phyloP scores from a whole-genome alignment of 2,329 filamentous ascomycete species.

The Colletotrichum magnum region DNA sequence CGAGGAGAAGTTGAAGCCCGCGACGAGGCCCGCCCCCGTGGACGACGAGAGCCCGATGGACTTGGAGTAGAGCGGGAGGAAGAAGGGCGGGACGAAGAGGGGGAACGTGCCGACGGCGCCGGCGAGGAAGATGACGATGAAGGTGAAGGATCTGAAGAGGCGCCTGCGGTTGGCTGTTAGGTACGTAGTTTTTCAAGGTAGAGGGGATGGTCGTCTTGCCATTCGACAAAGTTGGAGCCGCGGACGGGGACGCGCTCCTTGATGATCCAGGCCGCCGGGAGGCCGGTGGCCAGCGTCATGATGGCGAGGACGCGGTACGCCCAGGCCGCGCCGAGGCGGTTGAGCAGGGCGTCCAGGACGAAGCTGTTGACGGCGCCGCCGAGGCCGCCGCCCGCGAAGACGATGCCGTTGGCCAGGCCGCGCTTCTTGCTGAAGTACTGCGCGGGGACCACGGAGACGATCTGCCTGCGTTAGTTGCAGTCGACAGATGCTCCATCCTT shows the following conservation, averaged over 20 bases:
- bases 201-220: slow-evolving; percentile 49
- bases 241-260: slow-evolving; percentile 60
- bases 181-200: background rate
- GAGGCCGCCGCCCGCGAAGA: slow-evolving; percentile 68
- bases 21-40: slow-evolving; percentile 70
- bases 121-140: slow-evolving; percentile 66
- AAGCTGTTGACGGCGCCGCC: slow-evolving; percentile 69
- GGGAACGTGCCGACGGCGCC: slow-evolving; percentile 72
- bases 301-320: slow-evolving; percentile 67
- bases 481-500: rapidly evolving
- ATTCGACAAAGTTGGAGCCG: slow-evolving; percentile 61
- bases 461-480: slow-evolving; percentile 43
- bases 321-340: slow-evolving; percentile 62
- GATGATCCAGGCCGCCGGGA: slow-evolving; percentile 69
- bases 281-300: slow-evolving; percentile 64
- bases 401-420: slow-evolving; percentile 69
- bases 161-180: slow-evolving; percentile 51
- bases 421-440: slow-evolving; percentile 69
- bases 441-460: slow-evolving; percentile 62
- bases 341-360: slow-evolving; percentile 62
- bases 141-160: slow-evolving; percentile 66
- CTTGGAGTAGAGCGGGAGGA: slow-evolving; percentile 68
- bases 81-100: slow-evolving; percentile 73
- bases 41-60: slow-evolving; percentile 68
- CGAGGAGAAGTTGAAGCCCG: slow-evolving; percentile 73